phyloP scores from a whole-genome alignment of 768 basidiomycete species.

The Tricholomella constricta region DNA sequence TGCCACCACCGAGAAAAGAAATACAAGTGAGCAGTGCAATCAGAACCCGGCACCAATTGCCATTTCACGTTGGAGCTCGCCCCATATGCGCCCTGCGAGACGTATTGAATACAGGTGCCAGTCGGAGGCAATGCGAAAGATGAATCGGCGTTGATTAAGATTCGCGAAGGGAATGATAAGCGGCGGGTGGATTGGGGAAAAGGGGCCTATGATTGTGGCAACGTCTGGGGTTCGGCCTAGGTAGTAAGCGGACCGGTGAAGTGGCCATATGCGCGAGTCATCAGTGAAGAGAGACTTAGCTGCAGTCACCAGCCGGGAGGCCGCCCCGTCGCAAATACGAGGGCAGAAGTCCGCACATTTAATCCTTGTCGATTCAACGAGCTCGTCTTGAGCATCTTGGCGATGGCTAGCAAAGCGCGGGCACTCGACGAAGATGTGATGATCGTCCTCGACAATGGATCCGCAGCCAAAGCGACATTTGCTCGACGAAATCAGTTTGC shows the following conservation, averaged over 20 bases:
- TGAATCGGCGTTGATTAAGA: neutral
- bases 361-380: neutral
- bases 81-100: conserved; percentile 8
- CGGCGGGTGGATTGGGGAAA: neutral
- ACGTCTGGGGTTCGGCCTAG: conserved; percentile 3
- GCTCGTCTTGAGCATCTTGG: neutral
- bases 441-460: neutral
- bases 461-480: conserved; percentile 1
- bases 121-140: too few species aligned
- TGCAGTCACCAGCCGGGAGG: neutral
- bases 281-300: conserved; percentile 11
- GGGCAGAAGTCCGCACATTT: neutral
- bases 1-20: conserved; percentile 4
- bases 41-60: neutral
- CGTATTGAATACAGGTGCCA: neutral
- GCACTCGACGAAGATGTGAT: conserved; percentile 9
- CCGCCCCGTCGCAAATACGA: neutral
- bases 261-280: neutral
- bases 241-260: neutral
- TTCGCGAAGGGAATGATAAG: neutral
- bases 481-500: neutral
- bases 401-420: neutral
- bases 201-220: neutral
- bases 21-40: neutral
- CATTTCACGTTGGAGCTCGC: neutral